Percentiles rank a stretch among this genome's conserved stretches.
These are phyloP conservation scores for Ochetophila trinervis DNA, from an alignment of 306 rosid species.

Conservation along the genomic window DNA sequence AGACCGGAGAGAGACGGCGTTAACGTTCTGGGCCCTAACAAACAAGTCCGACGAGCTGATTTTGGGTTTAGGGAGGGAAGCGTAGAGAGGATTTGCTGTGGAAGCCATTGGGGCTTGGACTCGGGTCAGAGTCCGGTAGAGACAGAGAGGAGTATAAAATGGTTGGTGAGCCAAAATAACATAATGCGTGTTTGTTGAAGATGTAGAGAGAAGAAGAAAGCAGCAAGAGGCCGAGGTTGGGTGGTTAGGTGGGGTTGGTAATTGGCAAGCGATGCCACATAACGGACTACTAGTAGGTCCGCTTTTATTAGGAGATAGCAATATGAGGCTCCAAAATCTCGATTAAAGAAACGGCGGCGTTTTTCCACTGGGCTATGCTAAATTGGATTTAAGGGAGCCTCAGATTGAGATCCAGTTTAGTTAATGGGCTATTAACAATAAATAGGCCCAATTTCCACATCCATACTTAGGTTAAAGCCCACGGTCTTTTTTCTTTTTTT, in stretches of 20 bases:
- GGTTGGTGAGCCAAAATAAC: constrained; percentile 36
- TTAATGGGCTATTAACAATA: too few relatives aligned
- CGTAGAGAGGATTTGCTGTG: constrained; percentile 34
- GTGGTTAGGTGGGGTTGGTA: constrained; percentile 19
- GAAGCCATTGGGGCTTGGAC: constrained; percentile 47
- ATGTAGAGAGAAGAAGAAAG: constrained; percentile 3
- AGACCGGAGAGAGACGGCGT: constrained; percentile 28
- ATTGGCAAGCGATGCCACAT: constrained; percentile 1
- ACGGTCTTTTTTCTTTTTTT: too few relatives aligned
- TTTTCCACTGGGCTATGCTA: too few relatives aligned
- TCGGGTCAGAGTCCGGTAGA: constrained; percentile 2
- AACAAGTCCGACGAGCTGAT: constrained; percentile 18
- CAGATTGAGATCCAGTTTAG: too few relatives aligned
- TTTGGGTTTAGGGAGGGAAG: constrained; percentile 25
- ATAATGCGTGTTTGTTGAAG: neutral
- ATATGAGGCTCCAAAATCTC: too few relatives aligned
- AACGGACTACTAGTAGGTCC: constrained; percentile 20
- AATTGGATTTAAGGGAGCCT: too few relatives aligned
- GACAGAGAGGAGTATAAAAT: constrained; percentile 1
- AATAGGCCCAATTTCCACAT: too few relatives aligned
- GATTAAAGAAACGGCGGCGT: too few relatives aligned
- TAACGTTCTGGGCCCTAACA: constrained; percentile 31
- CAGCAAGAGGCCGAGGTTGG: neutral
- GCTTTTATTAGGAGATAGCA: neutral
- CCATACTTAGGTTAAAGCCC: too few relatives aligned